phyloP scores from a whole-genome alignment of 495 filamentous ascomycete species.

The Aspergillus diversus region DNA sequence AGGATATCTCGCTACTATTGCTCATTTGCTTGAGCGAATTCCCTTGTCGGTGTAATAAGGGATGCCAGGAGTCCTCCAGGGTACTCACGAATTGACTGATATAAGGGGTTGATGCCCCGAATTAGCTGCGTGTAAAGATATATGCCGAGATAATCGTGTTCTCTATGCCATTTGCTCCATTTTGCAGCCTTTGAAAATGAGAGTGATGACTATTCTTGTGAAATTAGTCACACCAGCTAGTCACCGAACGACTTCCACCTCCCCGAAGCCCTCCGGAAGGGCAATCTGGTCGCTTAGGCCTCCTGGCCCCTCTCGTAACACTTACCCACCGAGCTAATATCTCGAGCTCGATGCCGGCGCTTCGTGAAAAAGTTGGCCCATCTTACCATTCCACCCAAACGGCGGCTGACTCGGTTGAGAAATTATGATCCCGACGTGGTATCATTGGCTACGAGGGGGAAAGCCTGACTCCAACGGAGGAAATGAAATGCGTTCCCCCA shows the following conservation, averaged over 20 bases:
- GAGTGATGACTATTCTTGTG: background rate
- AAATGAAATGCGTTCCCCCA: background rate
- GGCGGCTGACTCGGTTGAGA: constrained; percentile 15
- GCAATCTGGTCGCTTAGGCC: constrained; percentile 8
- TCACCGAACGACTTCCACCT: constrained; percentile 8
- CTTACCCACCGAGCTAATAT: constrained; percentile 4
- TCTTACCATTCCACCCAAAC: background rate
- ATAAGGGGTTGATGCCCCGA: background rate
- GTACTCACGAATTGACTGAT: background rate
- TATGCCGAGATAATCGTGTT: background rate
- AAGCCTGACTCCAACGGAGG: background rate
- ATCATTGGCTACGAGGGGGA: background rate
- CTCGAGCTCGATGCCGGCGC: background rate
- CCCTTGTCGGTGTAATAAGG: background rate
- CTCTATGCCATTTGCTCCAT: background rate
- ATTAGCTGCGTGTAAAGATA: background rate
- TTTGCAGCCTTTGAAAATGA: background rate
- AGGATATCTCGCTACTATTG: background rate
- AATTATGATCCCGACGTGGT: constrained; percentile 2
- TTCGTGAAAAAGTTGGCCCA: background rate
- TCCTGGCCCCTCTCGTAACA: background rate
- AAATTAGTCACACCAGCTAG: constrained; percentile 10
- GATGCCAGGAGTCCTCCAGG: background rate
- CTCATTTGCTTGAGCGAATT: background rate
- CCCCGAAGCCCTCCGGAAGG: background rate